These are phyloP conservation scores for Stropharia rugosoannulata DNA, from an alignment of 768 basidiomycete species.

Conservation along the genomic window DNA sequence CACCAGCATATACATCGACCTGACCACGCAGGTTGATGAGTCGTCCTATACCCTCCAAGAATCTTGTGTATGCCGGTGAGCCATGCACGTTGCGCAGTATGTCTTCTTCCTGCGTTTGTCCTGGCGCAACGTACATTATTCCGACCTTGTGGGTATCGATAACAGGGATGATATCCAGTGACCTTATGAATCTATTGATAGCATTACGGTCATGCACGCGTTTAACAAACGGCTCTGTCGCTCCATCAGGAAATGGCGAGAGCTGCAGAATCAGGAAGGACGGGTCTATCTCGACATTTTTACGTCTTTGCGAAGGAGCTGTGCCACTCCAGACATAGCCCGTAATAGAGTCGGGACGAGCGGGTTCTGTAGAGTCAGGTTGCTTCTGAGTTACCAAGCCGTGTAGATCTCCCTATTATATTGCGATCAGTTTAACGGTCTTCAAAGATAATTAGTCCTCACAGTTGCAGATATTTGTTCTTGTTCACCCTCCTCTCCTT, in stretches of 20 bases:
- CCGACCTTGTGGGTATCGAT: constrained; percentile 98
- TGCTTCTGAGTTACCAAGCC: constrained; percentile 19
- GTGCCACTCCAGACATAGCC: constrained; percentile 88
- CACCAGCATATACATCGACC: constrained; percentile 90
- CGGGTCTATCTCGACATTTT: constrained; percentile 83
- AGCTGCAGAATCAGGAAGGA: constrained; percentile 84
- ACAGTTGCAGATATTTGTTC: constrained; percentile 13
- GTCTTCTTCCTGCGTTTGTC: constrained; percentile 80
- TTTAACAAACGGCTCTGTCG: constrained; percentile 36
- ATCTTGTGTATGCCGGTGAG: constrained; percentile 92
- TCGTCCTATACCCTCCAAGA: constrained; percentile 86
- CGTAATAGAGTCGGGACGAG: constrained; percentile 69
- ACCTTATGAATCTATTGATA: constrained; percentile 58
- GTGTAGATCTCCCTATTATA: constrained; percentile 25
- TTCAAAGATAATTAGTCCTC: constrained; percentile 8
- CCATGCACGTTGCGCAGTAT: constrained; percentile 91
- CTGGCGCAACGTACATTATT: constrained; percentile 93
- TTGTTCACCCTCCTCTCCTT: constrained; percentile 9
- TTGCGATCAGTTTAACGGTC: neutral
- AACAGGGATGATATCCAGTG: constrained; percentile 84
- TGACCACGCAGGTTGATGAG: constrained; percentile 89
- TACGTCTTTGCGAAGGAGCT: constrained; percentile 86
- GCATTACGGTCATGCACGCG: constrained; percentile 47
- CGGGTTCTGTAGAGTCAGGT: constrained; percentile 22
- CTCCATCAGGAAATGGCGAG: constrained; percentile 59